Conservation (phyloP, 2,329 filamentous ascomycete species). For the Talaromyces rugulosus region DNA sequence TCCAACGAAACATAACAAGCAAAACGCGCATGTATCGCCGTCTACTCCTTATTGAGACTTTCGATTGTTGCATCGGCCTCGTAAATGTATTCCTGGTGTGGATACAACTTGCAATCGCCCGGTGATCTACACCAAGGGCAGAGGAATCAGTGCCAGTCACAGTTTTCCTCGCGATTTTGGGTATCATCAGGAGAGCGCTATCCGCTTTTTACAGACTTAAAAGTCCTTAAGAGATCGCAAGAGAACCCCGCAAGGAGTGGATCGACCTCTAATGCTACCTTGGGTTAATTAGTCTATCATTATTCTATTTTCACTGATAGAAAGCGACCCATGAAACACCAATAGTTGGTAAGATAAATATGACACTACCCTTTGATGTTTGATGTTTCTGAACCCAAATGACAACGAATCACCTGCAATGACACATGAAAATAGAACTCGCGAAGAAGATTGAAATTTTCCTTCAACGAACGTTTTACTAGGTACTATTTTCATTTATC, state of each 20-base stretch:
- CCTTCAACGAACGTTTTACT: neutral
- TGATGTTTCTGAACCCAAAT: neutral
- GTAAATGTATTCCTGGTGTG: neutral
- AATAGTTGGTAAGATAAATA: neutral
- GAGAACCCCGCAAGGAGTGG: neutral
- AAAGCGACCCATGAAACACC: neutral
- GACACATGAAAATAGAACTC: neutral
- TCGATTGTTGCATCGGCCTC: neutral
- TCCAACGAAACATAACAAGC: neutral
- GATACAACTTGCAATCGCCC: neutral
- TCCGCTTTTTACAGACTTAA: neutral
- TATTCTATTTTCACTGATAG: neutral
- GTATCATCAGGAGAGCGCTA: neutral
- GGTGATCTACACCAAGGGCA: neutral
- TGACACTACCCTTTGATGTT: neutral
- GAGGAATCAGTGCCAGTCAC: neutral
- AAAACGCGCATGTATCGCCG: neutral
- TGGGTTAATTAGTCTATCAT: neutral
- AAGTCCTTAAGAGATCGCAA: neutral
- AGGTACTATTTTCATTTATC: too few relatives aligned
- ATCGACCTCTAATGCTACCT: neutral
- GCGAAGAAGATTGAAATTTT: neutral
- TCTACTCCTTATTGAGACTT: neutral
- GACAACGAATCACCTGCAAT: neutral
- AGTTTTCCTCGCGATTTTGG: neutral